Evolutionary conservation across 2,329 filamentous ascomycete species (phyloP).

Genomic region (Phyllosticta citriasiana): DNA sequence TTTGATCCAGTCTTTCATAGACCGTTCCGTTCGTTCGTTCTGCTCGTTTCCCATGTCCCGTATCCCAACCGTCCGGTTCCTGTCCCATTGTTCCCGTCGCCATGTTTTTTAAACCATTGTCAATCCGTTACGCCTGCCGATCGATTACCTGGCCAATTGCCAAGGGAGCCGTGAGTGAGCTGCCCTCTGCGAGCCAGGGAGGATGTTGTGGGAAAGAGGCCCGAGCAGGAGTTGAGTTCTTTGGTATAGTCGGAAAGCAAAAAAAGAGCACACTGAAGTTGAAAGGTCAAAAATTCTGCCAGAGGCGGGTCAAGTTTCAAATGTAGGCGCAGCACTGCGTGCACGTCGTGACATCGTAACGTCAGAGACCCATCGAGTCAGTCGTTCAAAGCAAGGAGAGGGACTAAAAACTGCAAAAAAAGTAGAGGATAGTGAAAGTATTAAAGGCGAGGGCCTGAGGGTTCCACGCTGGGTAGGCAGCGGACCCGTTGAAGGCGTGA

Average conservation of each 20-base stretch:
- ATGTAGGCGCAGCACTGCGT: constrained; percentile 2
- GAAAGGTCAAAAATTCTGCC: neutral
- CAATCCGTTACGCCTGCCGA: neutral
- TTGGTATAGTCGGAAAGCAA: neutral
- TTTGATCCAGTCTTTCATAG: neutral
- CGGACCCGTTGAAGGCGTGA: neutral
- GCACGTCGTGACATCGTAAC: constrained; percentile 9
- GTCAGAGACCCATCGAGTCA: constrained; percentile 8
- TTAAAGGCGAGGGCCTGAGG: neutral
- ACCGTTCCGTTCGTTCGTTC: neutral
- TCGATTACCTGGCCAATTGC: neutral
- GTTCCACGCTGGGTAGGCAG: neutral
- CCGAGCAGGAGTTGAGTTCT: neutral
- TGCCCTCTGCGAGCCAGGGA: neutral
- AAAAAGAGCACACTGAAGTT: neutral
- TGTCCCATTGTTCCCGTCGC: no score
- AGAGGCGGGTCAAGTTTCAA: neutral
- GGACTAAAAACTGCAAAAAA: neutral
- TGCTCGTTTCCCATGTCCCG: neutral
- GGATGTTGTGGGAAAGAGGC: neutral
- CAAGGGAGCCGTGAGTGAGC: neutral
- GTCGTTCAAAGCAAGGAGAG: constrained; percentile 1
- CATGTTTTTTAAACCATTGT: neutral
- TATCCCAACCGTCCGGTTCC: neutral
- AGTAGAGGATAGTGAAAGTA: neutral